phyloP scores from a whole-genome alignment of 352 stramenopile species.

The Globisporangium solare region DNA sequence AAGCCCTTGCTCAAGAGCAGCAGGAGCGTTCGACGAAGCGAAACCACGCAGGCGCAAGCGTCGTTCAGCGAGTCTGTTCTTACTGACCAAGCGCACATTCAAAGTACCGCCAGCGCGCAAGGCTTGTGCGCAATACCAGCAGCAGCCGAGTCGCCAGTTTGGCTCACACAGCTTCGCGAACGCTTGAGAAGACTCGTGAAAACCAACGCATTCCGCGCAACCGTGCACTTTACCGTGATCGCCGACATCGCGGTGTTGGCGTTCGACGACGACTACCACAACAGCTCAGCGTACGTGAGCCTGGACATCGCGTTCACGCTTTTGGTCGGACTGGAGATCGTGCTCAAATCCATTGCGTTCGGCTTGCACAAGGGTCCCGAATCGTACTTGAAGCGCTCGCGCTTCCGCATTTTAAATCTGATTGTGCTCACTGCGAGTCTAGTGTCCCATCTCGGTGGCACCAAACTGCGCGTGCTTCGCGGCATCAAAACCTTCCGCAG shows the following conservation, averaged over 20 bases:
- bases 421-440: slow-evolving; percentile 41
- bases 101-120: slow-evolving; percentile 2
- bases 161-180: slow-evolving; percentile 23
- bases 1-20: slow-evolving; percentile 10
- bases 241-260: slow-evolving; percentile 52
- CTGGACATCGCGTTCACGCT: slow-evolving; percentile 67
- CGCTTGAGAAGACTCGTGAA: slow-evolving; percentile 37
- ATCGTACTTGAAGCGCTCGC: slow-evolving; percentile 49
- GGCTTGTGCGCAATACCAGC: neutral
- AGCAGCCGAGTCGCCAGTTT: slow-evolving; percentile 12
- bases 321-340: slow-evolving; percentile 51
- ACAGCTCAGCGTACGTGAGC: slow-evolving; percentile 14
- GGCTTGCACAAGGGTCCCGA: slow-evolving; percentile 32
- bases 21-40: slow-evolving; percentile 11
- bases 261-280: slow-evolving; percentile 48
- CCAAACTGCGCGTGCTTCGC: slow-evolving; percentile 45
- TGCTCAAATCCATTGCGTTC: slow-evolving; percentile 51
- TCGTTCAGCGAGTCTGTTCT: slow-evolving; percentile 12
- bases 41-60: slow-evolving; percentile 1
- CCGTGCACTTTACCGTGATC: slow-evolving; percentile 43
- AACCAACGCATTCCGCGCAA: slow-evolving; percentile 32
- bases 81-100: slow-evolving; percentile 5
- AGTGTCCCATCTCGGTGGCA: slow-evolving; percentile 33
- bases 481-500: slow-evolving; percentile 64
- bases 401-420: slow-evolving; percentile 51